A percentile compares a stretch with the other conserved stretches of the same genome.
Conservation (phyloP, 2,329 filamentous ascomycete species). For the Helminthosporium solani region DNA sequence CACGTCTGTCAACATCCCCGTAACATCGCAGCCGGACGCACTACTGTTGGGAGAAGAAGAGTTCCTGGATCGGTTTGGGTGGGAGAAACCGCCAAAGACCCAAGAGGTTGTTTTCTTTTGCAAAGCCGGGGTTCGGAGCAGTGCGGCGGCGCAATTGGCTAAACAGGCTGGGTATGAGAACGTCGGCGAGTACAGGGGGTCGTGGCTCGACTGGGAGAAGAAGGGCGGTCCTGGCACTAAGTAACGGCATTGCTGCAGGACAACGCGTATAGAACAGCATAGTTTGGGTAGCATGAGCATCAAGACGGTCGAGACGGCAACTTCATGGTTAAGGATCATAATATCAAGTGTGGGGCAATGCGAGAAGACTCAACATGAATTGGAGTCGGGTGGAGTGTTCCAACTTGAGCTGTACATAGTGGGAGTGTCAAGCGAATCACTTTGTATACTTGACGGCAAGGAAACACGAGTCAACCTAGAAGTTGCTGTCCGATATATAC, state of each 20-base stretch:
- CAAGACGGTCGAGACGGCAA: too few relatives aligned
- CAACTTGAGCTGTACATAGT: too few relatives aligned
- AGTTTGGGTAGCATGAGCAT: too few relatives aligned
- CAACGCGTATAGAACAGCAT: too few relatives aligned
- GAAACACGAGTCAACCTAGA: too few relatives aligned
- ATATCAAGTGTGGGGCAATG: too few relatives aligned
- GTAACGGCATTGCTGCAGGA: slow-evolving; percentile 18
- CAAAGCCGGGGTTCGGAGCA: slow-evolving; percentile 82
- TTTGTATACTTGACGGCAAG: too few relatives aligned
- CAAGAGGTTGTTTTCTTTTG: slow-evolving; percentile 73
- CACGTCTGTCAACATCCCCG: slow-evolving; percentile 76
- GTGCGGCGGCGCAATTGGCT: slow-evolving; percentile 75
- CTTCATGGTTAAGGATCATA: too few relatives aligned
- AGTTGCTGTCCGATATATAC: too few relatives aligned
- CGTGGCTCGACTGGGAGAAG: slow-evolving; percentile 79
- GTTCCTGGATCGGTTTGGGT: slow-evolving; percentile 81
- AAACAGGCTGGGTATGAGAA: slow-evolving; percentile 71
- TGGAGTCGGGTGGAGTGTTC: too few relatives aligned
- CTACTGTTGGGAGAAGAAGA: slow-evolving; percentile 75
- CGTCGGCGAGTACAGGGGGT: slow-evolving; percentile 71
- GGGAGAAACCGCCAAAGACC: slow-evolving; percentile 40
- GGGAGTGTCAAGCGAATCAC: too few relatives aligned
- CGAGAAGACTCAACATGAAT: too few relatives aligned
- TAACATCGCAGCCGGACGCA: slow-evolving; percentile 74
- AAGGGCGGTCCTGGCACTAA: slow-evolving; percentile 61